phyloP scores from a whole-genome alignment of 352 stramenopile species.

The Peronospora belbahrii region DNA sequence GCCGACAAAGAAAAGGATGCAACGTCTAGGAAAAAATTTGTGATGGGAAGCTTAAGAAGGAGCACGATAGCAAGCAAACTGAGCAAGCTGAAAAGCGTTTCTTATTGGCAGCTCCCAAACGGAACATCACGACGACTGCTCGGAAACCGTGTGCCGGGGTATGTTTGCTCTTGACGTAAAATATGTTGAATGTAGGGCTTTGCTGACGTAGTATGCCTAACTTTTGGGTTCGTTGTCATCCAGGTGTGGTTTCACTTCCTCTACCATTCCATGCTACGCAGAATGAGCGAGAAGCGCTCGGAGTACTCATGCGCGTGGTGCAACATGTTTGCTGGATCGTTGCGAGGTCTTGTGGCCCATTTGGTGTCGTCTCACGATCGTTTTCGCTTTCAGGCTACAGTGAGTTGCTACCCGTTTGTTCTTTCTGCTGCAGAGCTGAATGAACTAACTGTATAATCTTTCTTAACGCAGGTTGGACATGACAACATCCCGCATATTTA shows the following conservation, averaged over 20 bases:
- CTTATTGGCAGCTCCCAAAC: constrained; percentile 36
- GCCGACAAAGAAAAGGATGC: constrained; percentile 31
- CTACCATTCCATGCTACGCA: constrained; percentile 71
- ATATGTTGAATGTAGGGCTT: neutral
- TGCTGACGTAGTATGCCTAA: neutral
- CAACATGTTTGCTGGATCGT: constrained; percentile 70
- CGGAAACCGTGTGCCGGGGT: constrained; percentile 27
- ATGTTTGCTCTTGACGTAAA: neutral
- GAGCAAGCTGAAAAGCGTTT: constrained; percentile 21
- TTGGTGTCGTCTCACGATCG: constrained; percentile 71
- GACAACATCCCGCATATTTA: constrained; percentile 82
- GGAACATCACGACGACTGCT: constrained; percentile 11
- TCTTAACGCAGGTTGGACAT: constrained; percentile 40
- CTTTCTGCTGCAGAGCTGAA: neutral
- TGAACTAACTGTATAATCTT: neutral
- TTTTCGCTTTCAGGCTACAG: constrained; percentile 70
- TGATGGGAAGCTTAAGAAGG: constrained; percentile 27
- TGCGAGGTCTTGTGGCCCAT: constrained; percentile 65
- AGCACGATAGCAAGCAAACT: constrained; percentile 11
- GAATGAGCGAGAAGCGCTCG: constrained; percentile 74
- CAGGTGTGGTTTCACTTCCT: constrained; percentile 83
- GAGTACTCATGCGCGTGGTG: constrained; percentile 81
- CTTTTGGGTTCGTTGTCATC: neutral
- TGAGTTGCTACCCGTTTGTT: constrained; percentile 12
- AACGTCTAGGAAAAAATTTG: constrained; percentile 35